Evolutionary conservation across 345 rosid genomes (phyloP).

Genomic region (Rhizophora mangle): DNA sequence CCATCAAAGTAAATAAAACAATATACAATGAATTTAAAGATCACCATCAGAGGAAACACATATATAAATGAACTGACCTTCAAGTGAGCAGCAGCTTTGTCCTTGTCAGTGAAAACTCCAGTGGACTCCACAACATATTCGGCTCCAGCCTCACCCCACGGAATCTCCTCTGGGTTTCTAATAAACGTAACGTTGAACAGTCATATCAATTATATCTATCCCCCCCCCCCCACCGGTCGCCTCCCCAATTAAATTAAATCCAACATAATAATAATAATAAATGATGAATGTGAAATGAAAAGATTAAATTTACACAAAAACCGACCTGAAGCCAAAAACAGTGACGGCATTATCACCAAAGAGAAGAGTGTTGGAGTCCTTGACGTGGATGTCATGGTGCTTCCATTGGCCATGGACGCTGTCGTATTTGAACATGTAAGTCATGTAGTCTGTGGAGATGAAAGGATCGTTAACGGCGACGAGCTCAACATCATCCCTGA

Average conservation of each 20-base stretch:
- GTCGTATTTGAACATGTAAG: slow-evolving; percentile 66
- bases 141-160: slow-evolving; percentile 63
- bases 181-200: not conserved
- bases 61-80: slow-evolving; percentile 33
- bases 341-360: slow-evolving; percentile 54
- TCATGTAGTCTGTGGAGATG: slow-evolving; percentile 70
- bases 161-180: slow-evolving; percentile 71
- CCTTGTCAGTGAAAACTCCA: slow-evolving; percentile 32
- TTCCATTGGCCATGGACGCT: slow-evolving; percentile 69
- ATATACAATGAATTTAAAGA: no score
- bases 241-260: not conserved
- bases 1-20: no score
- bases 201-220: no score
- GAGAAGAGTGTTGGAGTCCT: slow-evolving; percentile 62
- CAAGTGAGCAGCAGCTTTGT: slow-evolving; percentile 69
- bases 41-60: no score
- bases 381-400: slow-evolving; percentile 50
- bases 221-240: no score
- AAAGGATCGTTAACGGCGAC: slow-evolving; percentile 77
- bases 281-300: not conserved
- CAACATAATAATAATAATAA: no score
- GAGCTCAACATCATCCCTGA: slow-evolving; percentile 65
- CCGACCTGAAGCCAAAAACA: slow-evolving; percentile 51
- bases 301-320: no score
- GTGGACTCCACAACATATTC: slow-evolving; percentile 62